Conservation (phyloP, 805 yeast species). For the Yarrowia alimentaria region DNA sequence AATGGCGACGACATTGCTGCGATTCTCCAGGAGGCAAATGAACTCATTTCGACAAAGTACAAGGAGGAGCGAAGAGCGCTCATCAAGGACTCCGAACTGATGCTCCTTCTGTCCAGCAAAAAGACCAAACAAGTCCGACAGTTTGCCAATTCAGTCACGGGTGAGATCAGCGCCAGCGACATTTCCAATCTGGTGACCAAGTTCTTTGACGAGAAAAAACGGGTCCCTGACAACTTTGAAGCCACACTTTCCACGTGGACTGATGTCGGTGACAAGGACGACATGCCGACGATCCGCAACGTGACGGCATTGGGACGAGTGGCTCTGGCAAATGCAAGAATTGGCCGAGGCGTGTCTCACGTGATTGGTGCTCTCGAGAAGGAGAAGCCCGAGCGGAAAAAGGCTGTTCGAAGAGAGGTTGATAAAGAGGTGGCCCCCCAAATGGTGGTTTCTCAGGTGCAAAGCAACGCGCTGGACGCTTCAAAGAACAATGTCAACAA, state of each 20-base stretch:
- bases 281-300: neutral
- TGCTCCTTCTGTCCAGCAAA: neutral
- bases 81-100: slow-evolving; percentile 11
- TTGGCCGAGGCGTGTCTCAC: slow-evolving; percentile 17
- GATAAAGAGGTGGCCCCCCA: neutral
- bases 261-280: neutral
- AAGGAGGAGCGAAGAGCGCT: slow-evolving; percentile 17
- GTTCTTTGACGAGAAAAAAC: neutral
- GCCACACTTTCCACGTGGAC: neutral
- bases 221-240: too few relatives aligned
- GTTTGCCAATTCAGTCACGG: too few relatives aligned
- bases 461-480: neutral
- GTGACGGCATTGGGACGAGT: slow-evolving; percentile 3
- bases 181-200: neutral
- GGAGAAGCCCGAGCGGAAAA: neutral
- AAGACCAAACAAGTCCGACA: slow-evolving; percentile 13
- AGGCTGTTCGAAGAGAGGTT: neutral
- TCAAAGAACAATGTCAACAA: slow-evolving; percentile 7
- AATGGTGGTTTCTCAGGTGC: neutral
- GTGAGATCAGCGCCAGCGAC: too few relatives aligned
- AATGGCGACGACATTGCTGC: neutral
- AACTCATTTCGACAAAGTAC: neutral
- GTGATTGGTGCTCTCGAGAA: slow-evolving; percentile 13
- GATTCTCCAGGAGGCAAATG: slow-evolving; percentile 4
- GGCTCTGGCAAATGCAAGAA: neutral